Conservation (phyloP, 75 land plant species). For the Adiantum capillusveneris region DNA sequence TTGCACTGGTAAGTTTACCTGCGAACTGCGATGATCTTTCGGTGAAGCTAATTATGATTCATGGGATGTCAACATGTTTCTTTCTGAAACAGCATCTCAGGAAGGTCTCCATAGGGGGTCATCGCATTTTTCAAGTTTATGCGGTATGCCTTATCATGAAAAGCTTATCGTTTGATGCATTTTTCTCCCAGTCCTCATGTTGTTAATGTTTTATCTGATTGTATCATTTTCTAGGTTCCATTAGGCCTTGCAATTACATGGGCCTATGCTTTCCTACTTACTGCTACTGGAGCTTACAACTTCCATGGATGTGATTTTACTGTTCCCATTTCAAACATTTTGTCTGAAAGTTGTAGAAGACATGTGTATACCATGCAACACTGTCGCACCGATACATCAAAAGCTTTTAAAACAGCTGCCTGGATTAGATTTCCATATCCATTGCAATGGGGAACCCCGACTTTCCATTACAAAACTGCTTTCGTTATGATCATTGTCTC, state of each 20-base stretch:
- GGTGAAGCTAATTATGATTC: neutral
- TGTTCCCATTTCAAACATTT: slow-evolving; percentile 48
- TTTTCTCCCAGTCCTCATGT: neutral
- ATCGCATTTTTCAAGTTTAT: slow-evolving; percentile 78
- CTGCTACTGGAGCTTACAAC: slow-evolving; percentile 75
- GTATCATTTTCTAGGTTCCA: slow-evolving; percentile 53
- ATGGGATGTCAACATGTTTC: no score
- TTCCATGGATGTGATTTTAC: slow-evolving; percentile 65
- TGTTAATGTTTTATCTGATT: neutral
- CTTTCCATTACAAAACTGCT: slow-evolving; percentile 60
- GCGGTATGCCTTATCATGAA: slow-evolving; percentile 42
- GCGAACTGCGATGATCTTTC: no score
- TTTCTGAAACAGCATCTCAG: slow-evolving; percentile 58
- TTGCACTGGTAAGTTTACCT: slow-evolving; percentile 34
- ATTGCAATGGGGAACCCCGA: slow-evolving; percentile 91
- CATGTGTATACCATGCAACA: slow-evolving; percentile 68
- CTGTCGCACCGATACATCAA: slow-evolving; percentile 83
- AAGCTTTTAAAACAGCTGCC: slow-evolving; percentile 54
- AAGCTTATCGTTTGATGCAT: neutral
- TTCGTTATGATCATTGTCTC: slow-evolving; percentile 72
- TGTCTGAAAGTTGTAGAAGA: slow-evolving; percentile 47
- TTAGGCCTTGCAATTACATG: slow-evolving; percentile 70
- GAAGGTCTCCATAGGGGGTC: slow-evolving; percentile 60
- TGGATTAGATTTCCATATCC: slow-evolving; percentile 97
- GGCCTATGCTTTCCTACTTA: slow-evolving; percentile 87